These are phyloP conservation scores for Monosporascus sp. DNA, from an alignment of 2,329 filamentous ascomycete species.

Conservation along the genomic window DNA sequence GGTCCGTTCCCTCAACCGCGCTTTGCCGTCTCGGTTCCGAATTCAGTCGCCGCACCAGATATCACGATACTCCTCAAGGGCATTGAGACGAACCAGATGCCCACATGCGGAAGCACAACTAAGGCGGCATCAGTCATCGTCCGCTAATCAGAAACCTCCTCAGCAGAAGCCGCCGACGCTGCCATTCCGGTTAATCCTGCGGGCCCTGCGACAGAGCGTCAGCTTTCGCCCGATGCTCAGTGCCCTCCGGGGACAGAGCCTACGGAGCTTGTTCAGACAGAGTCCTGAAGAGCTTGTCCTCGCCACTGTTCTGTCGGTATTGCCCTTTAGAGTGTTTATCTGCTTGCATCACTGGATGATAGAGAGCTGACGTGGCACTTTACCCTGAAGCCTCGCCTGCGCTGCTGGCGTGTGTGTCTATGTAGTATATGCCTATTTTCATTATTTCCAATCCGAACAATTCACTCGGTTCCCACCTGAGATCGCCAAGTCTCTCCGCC, in stretches of 20 bases:
- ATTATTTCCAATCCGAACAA: slow-evolving; percentile 50
- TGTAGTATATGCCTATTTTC: slow-evolving; percentile 42
- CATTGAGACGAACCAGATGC: slow-evolving; percentile 1
- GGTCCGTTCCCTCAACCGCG: slow-evolving; percentile 9
- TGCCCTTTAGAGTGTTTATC: not conserved
- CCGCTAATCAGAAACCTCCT: slow-evolving; percentile 9
- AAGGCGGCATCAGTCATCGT: slow-evolving; percentile 20
- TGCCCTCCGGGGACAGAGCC: slow-evolving; percentile 33
- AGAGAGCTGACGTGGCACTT: slow-evolving; percentile 15
- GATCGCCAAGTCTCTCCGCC: slow-evolving; percentile 72
- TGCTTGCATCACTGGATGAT: not conserved
- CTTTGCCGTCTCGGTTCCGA: slow-evolving; percentile 12
- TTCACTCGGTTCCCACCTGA: slow-evolving; percentile 60
- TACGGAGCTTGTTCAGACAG: slow-evolving; percentile 34
- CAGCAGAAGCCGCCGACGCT: slow-evolving; percentile 20
- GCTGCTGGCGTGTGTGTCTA: slow-evolving; percentile 31
- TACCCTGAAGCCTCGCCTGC: slow-evolving; percentile 28
- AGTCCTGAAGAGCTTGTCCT: slow-evolving; percentile 40
- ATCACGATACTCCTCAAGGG: slow-evolving; percentile 3
- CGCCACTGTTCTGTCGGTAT: slow-evolving; percentile 36
- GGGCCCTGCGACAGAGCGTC: slow-evolving; percentile 27
- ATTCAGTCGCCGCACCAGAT: slow-evolving; percentile 4
- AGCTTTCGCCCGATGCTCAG: slow-evolving; percentile 30
- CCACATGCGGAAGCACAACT: slow-evolving; percentile 14
- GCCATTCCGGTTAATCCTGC: slow-evolving; percentile 19